These are phyloP conservation scores for Hypholoma fasciculare DNA, from an alignment of 768 basidiomycete genomes.

Conservation along the genomic window DNA sequence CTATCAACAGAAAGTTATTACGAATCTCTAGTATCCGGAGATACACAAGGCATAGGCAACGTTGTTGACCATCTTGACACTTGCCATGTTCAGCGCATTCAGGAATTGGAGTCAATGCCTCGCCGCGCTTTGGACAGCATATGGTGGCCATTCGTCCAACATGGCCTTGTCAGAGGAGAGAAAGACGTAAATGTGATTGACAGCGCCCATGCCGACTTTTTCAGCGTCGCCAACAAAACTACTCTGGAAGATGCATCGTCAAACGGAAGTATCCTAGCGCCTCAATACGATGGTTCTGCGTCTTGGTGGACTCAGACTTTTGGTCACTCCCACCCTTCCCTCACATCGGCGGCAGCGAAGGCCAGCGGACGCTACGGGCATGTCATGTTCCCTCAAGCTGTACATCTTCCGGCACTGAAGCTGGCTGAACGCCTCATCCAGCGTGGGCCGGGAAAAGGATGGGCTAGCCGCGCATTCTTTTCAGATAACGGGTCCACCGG, in stretches of 20 bases:
- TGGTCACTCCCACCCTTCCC: constrained; percentile 75
- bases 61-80: constrained; percentile 60
- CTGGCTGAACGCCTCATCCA: constrained; percentile 79
- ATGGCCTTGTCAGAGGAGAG: constrained; percentile 65
- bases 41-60: constrained; percentile 35
- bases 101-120: constrained; percentile 77
- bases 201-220: constrained; percentile 85
- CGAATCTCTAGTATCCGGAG: constrained; percentile 39
- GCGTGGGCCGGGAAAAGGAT: constrained; percentile 80
- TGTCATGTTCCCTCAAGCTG: constrained; percentile 92
- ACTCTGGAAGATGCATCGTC: constrained; percentile 11
- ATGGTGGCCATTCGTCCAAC: constrained; percentile 99
- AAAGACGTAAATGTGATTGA: constrained; percentile 88
- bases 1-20: constrained; percentile 74
- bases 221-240: constrained; percentile 63
- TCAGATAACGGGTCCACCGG: constrained; percentile 95
- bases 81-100: constrained; percentile 65
- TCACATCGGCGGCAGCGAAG: constrained; percentile 84
- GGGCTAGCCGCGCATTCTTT: constrained; percentile 91
- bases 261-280: constrained; percentile 34
- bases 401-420: constrained; percentile 80
- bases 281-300: constrained; percentile 87
- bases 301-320: constrained; percentile 98
- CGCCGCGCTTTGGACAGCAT: constrained; percentile 71
- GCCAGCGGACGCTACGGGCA: constrained; percentile 96